These are phyloP conservation scores for Fusarium irregulare DNA, from an alignment of 2,329 filamentous ascomycete genomes.

Conservation along the genomic window DNA sequence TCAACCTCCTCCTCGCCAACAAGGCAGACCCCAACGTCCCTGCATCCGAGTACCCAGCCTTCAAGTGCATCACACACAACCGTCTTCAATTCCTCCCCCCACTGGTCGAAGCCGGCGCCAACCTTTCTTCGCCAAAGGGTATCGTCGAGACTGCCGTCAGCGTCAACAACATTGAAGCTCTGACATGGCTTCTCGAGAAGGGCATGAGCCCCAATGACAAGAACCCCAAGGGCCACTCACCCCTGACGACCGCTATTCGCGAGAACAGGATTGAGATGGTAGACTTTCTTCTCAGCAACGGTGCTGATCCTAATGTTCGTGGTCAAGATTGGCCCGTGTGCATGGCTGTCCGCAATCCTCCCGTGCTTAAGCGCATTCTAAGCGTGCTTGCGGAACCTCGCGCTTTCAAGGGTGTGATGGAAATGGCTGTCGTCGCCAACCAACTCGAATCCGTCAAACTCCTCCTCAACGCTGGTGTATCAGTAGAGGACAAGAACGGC, in stretches of 20 bases:
- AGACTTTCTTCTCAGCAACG: conserved; percentile 66
- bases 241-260: conserved; percentile 73
- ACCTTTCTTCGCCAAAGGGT: conserved; percentile 69
- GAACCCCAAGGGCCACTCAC: conserved; percentile 67
- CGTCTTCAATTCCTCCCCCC: conserved; percentile 69
- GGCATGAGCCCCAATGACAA: conserved; percentile 71
- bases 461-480: conserved; percentile 71
- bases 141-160: conserved; percentile 74
- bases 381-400: conserved; percentile 67
- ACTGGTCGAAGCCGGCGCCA: conserved; percentile 69
- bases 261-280: conserved; percentile 70
- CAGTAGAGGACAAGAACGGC: conserved; percentile 77
- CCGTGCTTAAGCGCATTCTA: conserved; percentile 69
- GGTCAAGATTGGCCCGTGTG: conserved; percentile 78
- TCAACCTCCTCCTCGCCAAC: conserved; percentile 66
- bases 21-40: conserved; percentile 72
- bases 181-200: conserved; percentile 70
- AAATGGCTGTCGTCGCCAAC: conserved; percentile 74
- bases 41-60: conserved; percentile 72
- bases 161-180: conserved; percentile 69
- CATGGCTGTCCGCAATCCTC: conserved; percentile 73
- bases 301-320: conserved; percentile 70
- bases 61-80: conserved; percentile 76
- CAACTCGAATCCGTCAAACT: conserved; percentile 75
- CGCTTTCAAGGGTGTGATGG: conserved; percentile 73